These are phyloP conservation scores for Astragalus glycyphyllos DNA, from an alignment of 306 rosid genomes.

Conservation along the genomic window DNA sequence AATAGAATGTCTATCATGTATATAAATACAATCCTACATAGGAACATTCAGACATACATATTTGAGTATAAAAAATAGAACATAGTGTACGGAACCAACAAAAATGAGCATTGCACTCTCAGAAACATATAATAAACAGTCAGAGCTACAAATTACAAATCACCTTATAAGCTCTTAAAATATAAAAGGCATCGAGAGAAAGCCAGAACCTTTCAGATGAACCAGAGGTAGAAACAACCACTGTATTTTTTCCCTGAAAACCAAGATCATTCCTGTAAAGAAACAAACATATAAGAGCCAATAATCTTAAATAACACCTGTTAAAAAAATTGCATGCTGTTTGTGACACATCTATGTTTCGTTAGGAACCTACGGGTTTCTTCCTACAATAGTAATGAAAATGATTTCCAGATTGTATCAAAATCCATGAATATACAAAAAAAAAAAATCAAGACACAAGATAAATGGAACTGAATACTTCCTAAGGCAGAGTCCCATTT, in stretches of 20 bases:
- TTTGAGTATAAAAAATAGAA: constrained; percentile 11
- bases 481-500: constrained; percentile 16
- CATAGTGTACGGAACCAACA: constrained; percentile 24
- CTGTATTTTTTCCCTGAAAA: constrained; percentile 63
- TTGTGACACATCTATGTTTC: constrained; percentile 7
- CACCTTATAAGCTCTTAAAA: constrained; percentile 27
- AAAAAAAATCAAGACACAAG: neutral
- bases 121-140: constrained; percentile 2
- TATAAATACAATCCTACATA: constrained; percentile 7
- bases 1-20: constrained; percentile 26
- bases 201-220: constrained; percentile 81
- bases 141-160: constrained; percentile 15
- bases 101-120: neutral
- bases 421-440: neutral
- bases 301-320: constrained; percentile 33
- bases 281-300: constrained; percentile 38
- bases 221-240: constrained; percentile 63
- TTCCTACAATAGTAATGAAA: constrained; percentile 15
- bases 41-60: constrained; percentile 10
- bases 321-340: neutral
- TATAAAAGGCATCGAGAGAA: constrained; percentile 31
- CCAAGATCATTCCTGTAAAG: constrained; percentile 68
- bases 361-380: neutral
- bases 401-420: neutral
- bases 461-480: constrained; percentile 20